Evolutionary conservation across 345 rosid genomes (phyloP), one percentile per base, ranked within the genome.

Genomic region (Eucalyptus pauciflora): DNA sequence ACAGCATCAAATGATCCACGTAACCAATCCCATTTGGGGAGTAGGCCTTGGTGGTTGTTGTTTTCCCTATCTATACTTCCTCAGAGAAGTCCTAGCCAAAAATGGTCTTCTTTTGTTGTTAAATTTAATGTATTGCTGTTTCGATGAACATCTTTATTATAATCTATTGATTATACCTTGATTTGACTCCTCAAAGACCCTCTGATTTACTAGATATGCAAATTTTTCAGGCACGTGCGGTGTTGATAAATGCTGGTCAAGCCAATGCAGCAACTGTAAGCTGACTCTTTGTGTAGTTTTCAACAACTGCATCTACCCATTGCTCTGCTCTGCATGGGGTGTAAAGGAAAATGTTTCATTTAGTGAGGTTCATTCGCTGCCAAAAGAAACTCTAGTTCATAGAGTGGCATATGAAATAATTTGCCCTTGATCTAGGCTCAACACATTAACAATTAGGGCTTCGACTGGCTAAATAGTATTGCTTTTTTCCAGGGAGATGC

Each of bases 181-280:
- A 71, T 37, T 90, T 52, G 41, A 69, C 9, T 31, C 46, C 1
- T 48, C 25, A 50, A 41, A 69, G 87, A 54, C 18, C 81, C 29
- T 52, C 58, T 54, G 60, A 22, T 50, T 91, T 48, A 86, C 83
- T 64, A 43, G 14, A 67, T 88, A 88, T 69, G 60, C 20, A 76
- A 37, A 37, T 20, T 76, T 76, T 46, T 90, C 95, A 98, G 99
- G 98, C 97, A 49, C 98, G 98, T 86, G 99, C 98, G 17, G 98
- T 98, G 89, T 91, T 98, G 90, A 94, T 98, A 93, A 97, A 98
- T 91, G 99, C 99, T 37, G 99, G 99, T 88, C 99, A 98, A 89
- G 99, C 99, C 87, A 98, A 98, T 95, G 99, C 99, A 87, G 99
- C 99, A 88, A 98, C 99, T 86, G 99, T 98, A 94, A 94, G 95